phyloP scores from a whole-genome alignment of 805 yeast species.

The Pichia rugopelliculosa region DNA sequence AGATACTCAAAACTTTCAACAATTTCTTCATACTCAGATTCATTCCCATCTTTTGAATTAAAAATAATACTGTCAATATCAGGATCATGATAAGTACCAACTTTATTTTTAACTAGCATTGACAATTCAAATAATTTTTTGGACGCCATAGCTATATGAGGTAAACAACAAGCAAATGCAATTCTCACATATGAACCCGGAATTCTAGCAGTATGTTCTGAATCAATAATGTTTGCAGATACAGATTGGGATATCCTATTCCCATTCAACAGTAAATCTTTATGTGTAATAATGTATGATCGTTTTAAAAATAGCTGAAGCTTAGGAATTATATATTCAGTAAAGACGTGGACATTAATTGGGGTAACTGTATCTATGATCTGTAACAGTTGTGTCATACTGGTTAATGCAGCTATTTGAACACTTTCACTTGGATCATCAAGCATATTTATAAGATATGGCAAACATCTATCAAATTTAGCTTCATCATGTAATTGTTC shows the following conservation, averaged over 20 bases:
- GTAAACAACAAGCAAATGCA: constrained; percentile 65
- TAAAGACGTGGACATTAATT: constrained; percentile 66
- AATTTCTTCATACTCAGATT: constrained; percentile 37
- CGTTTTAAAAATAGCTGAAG: constrained; percentile 38
- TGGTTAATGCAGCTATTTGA: constrained; percentile 55
- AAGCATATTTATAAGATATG: constrained; percentile 65
- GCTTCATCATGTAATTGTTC: constrained; percentile 75
- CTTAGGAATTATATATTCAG: constrained; percentile 77
- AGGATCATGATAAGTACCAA: constrained; percentile 30
- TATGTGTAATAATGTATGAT: constrained; percentile 22
- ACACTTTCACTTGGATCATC: constrained; percentile 64
- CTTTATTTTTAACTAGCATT: constrained; percentile 35
- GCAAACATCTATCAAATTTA: constrained; percentile 78
- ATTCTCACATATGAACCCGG: constrained; percentile 43
- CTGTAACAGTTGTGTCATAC: constrained; percentile 58
- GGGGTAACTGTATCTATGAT: constrained; percentile 63
- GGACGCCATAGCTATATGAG: constrained; percentile 61
- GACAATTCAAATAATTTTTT: constrained; percentile 57
- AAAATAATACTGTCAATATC: constrained; percentile 35
- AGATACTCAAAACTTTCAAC: constrained; percentile 56
- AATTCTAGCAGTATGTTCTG: neutral
- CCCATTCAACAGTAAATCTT: constrained; percentile 3
- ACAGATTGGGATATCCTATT: constrained; percentile 3
- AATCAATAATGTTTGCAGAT: neutral
- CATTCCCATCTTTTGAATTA: constrained; percentile 28